Evolutionary conservation across 108 stramenopile genomes (phyloP), one percentile per base, ranked within the genome.

Genomic region (Conticribra weissflogii): DNA sequence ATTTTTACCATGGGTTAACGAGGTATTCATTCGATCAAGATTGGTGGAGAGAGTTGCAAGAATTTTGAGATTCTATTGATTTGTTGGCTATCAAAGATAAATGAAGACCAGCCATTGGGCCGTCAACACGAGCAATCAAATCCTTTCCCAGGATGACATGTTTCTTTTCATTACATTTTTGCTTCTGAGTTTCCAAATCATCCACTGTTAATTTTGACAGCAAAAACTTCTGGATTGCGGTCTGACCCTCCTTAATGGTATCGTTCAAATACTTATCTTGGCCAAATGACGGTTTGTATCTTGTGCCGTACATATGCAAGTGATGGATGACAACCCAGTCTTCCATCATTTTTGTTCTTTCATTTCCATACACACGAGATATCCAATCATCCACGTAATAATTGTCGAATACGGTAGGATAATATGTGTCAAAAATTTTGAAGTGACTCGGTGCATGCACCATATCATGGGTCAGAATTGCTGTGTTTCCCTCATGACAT

Each of bases 341-440:
- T 27, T 70, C 47, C 21, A 83, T 55, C 47, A 59, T 68, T n/a
- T 60, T 76, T 16, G 88, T 88, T 36, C 88, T 82, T 2, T 59
- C 47, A 16, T 63, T 51, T 24, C 81, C 83, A 52, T 87, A 87
- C 17, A 85, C 86, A 48, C 18, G 51, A n/a, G 76, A 48, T 23
- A 87, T 82, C 86, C 86, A 87, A 76, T 85, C 83, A 66, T 87
- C 86, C 33, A 82, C 62, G 44, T 78, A 87, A 63, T 79, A 87
- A 66, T 87, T 84, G 31, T 75, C 72, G 45, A 85, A 83, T 31
- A 74, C 59, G 48, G 54, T 7, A 17, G 86, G 86, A 54, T 84
- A 87, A 54, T 82, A 79, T 19, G 67, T 62, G 60, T 78, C 81
- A 64, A 87, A 87, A n/a, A 87, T 85, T 21, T 76, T 63, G 16